phyloP scores from a whole-genome alignment of 306 rosid species.

The Sindora glabra region DNA sequence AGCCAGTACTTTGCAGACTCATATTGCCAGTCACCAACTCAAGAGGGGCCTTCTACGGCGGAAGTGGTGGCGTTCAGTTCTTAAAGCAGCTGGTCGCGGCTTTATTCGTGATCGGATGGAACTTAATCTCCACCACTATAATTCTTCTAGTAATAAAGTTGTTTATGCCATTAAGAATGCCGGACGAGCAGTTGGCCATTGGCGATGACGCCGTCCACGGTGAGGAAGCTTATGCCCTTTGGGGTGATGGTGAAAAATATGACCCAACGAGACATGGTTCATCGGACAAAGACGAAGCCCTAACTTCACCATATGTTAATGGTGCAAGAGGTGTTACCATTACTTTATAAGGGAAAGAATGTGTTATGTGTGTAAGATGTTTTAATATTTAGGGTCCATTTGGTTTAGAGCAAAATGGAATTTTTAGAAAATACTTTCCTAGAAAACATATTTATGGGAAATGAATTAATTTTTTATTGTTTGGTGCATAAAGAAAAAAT shows the following conservation, averaged over 20 bases:
- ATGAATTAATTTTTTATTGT: too few species aligned
- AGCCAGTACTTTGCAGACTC: slow-evolving; percentile 65
- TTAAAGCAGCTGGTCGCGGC: slow-evolving; percentile 78
- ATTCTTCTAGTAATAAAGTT: slow-evolving; percentile 55
- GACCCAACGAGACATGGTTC: slow-evolving; percentile 75
- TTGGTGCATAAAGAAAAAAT: too few species aligned
- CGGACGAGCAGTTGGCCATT: slow-evolving; percentile 66
- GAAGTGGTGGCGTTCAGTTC: slow-evolving; percentile 62
- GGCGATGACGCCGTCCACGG: slow-evolving; percentile 98
- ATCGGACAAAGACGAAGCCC: slow-evolving; percentile 12
- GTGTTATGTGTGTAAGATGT: too few species aligned
- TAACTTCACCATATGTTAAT: slow-evolving; percentile 58
- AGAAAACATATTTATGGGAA: too few species aligned
- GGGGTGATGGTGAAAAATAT: slow-evolving; percentile 98
- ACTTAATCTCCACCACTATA: slow-evolving; percentile 71
- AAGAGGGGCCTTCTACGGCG: slow-evolving; percentile 82
- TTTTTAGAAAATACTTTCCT: too few species aligned
- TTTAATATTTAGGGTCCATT: too few species aligned
- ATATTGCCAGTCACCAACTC: slow-evolving; percentile 42
- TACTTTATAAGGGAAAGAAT: too few species aligned
- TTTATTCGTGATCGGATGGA: slow-evolving; percentile 66
- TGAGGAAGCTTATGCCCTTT: slow-evolving; percentile 93
- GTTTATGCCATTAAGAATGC: slow-evolving; percentile 80
- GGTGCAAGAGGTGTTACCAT: slow-evolving; percentile 95
- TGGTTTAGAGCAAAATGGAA: too few species aligned